Evolutionary conservation across 371 early-diverging fungal genomes (phyloP).

Genomic region (Rhizomucor pusillus): DNA sequence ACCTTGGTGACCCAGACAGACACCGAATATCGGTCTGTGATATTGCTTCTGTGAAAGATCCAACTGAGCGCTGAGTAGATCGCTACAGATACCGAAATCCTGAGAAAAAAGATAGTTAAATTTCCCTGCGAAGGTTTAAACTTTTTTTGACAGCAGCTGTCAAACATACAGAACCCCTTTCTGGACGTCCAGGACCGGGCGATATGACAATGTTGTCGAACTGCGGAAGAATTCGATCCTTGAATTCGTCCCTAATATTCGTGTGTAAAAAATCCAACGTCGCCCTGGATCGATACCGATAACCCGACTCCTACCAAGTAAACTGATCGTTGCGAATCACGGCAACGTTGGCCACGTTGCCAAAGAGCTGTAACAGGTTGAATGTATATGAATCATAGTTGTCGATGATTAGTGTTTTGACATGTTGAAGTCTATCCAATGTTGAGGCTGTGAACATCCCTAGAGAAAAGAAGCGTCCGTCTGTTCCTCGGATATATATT

Average conservation of each 20-base stretch:
- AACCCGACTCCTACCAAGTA: conserved; percentile 56
- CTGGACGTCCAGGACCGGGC: conserved; percentile 91
- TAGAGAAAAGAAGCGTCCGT: too few relatives aligned
- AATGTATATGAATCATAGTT: conserved; percentile 98
- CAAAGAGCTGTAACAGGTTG: conserved; percentile 81
- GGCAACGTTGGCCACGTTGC: conserved; percentile 48
- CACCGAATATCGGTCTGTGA: conserved; percentile 87
- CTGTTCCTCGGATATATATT: too few relatives aligned
- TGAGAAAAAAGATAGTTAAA: conserved; percentile 17
- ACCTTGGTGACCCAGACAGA: conserved; percentile 98
- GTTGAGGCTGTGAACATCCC: too few relatives aligned
- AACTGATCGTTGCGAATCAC: conserved; percentile 93
- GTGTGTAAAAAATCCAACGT: not conserved
- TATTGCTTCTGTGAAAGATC: conserved; percentile 22
- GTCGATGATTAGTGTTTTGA: conserved; percentile 80
- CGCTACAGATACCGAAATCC: conserved; percentile 85
- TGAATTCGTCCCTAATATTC: conserved; percentile 51
- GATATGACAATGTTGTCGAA: conserved; percentile 91
- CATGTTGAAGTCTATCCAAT: not conserved
- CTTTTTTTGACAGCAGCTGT: conserved; percentile 2
- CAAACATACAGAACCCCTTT: conserved; percentile 25
- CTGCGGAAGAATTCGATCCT: conserved; percentile 63
- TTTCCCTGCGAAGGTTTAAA: not conserved
- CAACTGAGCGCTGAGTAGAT: conserved; percentile 56
- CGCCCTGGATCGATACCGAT: not conserved